Evolutionary conservation across 345 rosid genomes (phyloP).

Genomic region (Eucalyptus guilfoylei): DNA sequence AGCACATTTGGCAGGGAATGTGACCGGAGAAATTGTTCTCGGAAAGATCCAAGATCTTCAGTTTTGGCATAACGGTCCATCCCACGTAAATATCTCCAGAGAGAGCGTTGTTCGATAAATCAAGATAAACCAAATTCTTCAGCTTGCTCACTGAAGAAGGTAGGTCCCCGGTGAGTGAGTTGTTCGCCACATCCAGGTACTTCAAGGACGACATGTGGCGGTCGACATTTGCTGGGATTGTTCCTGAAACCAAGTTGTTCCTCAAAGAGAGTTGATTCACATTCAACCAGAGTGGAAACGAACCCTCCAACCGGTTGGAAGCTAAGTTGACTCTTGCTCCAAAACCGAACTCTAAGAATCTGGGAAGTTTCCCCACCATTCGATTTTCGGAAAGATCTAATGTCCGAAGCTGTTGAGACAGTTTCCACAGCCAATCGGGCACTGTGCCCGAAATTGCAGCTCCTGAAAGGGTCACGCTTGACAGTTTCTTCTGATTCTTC

Average conservation of each 20-base stretch:
- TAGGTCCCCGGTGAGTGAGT: background rate
- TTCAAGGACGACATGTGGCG: background rate
- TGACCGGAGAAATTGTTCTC: background rate
- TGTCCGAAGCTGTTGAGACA: background rate
- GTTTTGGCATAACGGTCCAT: background rate
- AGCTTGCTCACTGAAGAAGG: background rate
- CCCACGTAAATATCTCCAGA: constrained; percentile 2
- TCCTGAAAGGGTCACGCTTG: background rate
- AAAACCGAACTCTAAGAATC: background rate
- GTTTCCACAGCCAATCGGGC: constrained; percentile 8
- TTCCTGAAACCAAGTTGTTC: background rate
- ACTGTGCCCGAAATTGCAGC: background rate
- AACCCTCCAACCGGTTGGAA: constrained; percentile 1
- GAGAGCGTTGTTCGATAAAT: constrained; percentile 4
- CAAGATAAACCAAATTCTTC: background rate
- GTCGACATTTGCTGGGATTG: background rate
- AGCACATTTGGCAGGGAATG: background rate
- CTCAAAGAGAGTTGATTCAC: background rate
- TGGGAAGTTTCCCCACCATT: constrained; percentile 1
- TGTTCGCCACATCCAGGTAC: background rate
- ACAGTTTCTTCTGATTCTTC: background rate
- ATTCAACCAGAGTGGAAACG: background rate
- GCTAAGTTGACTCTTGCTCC: background rate
- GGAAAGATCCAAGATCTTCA: background rate
- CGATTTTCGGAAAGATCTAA: constrained; percentile 11